phyloP scores from a whole-genome alignment of 2,329 filamentous ascomycete species.

The Fusarium tupiense region DNA sequence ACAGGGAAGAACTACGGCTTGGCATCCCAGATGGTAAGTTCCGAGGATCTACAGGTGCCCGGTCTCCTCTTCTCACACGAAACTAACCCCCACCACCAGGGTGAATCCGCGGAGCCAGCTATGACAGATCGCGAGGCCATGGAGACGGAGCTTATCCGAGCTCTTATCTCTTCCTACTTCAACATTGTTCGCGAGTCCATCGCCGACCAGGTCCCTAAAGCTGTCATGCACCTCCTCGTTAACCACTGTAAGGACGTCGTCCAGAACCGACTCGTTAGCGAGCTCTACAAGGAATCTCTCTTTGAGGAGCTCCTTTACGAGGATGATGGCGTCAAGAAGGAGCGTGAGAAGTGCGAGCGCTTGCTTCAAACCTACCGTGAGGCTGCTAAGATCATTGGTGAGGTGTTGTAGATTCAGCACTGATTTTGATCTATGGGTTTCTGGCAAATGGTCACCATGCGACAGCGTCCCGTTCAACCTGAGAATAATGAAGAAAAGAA shows the following conservation, averaged over 20 bases:
- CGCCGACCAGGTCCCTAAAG: slow-evolving; percentile 97
- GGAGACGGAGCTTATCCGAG: slow-evolving; percentile 96
- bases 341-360: slow-evolving; percentile 98
- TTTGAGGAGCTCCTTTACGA: slow-evolving; percentile 97
- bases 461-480: slow-evolving; percentile 25
- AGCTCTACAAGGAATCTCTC: slow-evolving; percentile 90
- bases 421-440: not conserved
- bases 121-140: slow-evolving; percentile 95
- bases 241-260: slow-evolving; percentile 99
- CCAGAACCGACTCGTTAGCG: slow-evolving; percentile 94
- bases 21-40: slow-evolving; percentile 69
- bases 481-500: slow-evolving; percentile 35
- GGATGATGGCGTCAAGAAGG: slow-evolving; percentile 96
- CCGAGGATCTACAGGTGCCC: slow-evolving; percentile 9
- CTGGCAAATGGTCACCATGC: slow-evolving; percentile 11
- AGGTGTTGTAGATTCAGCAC: slow-evolving; percentile 74
- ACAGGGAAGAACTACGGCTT: slow-evolving; percentile 51
- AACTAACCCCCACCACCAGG: slow-evolving; percentile 51
- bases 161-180: slow-evolving; percentile 97
- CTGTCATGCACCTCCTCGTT: slow-evolving; percentile 97
- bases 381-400: slow-evolving; percentile 96
- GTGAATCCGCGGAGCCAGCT: slow-evolving; percentile 77
- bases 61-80: slow-evolving; percentile 17
- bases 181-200: slow-evolving; percentile 99
- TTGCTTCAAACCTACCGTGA: slow-evolving; percentile 95